Percentiles rank a stretch among this genome's conserved stretches.
Conservation (phyloP, 768 basidiomycete genomes). For the Austroboletus eburneus region DNA sequence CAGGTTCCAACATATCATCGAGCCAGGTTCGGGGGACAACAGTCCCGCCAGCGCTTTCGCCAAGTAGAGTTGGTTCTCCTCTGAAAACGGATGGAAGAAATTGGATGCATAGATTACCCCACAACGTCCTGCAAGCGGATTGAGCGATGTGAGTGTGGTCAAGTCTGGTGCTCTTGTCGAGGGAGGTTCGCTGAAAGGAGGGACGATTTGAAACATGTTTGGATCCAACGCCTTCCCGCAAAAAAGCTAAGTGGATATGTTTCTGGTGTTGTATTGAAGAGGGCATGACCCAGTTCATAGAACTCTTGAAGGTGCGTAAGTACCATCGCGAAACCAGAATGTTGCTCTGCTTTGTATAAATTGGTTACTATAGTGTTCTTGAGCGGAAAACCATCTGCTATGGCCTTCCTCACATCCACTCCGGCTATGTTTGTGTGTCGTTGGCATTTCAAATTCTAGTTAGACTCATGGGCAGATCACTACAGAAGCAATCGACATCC, state of each 20-base stretch:
- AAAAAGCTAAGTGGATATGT: constrained; percentile 50
- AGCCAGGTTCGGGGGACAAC: constrained; percentile 28
- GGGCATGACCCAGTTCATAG: constrained; percentile 54
- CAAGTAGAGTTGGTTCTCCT: constrained; percentile 26
- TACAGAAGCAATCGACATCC: constrained; percentile 46
- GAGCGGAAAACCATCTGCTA: constrained; percentile 41
- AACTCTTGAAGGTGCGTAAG: constrained; percentile 36
- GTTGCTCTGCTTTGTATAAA: constrained; percentile 31
- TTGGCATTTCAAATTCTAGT: no score
- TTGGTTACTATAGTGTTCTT: constrained; percentile 38
- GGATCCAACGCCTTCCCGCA: constrained; percentile 53
- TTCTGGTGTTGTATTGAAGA: constrained; percentile 53
- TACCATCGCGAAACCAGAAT: not conserved
- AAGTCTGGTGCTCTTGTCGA: constrained; percentile 26
- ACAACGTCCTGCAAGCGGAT: constrained; percentile 43
- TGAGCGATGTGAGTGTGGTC: constrained; percentile 39
- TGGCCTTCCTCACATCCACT: constrained; percentile 37
- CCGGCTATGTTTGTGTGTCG: constrained; percentile 11
- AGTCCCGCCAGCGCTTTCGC: constrained; percentile 28
- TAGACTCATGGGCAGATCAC: no score
- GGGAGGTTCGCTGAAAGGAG: constrained; percentile 28
- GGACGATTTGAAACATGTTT: constrained; percentile 33
- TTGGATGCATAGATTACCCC: constrained; percentile 47
- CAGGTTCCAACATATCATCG: constrained; percentile 24
- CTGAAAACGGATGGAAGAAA: constrained; percentile 41